A percentile compares a stretch with the other conserved stretches of the same genome.
Evolutionary conservation across 257 asterid genomes (phyloP).

Genomic region (Nicotiana noctiflora): DNA sequence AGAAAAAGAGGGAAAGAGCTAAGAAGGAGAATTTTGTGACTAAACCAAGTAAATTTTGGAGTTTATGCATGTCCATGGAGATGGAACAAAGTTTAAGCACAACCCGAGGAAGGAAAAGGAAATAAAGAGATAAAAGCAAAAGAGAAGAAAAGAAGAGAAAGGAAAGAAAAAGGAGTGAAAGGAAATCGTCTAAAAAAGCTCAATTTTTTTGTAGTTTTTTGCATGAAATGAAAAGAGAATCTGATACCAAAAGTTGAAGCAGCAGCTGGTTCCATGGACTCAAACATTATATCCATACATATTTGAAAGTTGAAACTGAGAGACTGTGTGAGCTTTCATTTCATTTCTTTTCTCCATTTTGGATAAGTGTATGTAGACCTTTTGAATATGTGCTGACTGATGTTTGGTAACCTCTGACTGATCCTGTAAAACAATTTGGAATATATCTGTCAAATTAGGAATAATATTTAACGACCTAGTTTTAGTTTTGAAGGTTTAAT

Average conservation of each 20-base stretch:
- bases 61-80: constrained; percentile 19
- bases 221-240: constrained; percentile 32
- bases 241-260: constrained; percentile 29
- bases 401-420: neutral
- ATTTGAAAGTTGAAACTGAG: neutral
- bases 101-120: neutral
- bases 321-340: neutral
- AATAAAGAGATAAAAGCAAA: too few species aligned
- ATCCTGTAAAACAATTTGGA: neutral
- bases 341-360: neutral
- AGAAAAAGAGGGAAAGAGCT: neutral
- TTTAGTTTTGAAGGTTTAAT: neutral
- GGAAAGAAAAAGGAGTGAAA: neutral
- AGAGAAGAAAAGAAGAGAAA: neutral
- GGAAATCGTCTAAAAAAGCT: constrained; percentile 15
- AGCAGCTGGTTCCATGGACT: neutral
- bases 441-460: neutral
- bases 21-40: constrained; percentile 10
- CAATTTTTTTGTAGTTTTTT: constrained; percentile 2
- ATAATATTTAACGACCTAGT: neutral
- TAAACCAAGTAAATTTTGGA: constrained; percentile 36
- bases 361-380: neutral
- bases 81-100: neutral
- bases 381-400: neutral
- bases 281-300: neutral